Conservation (phyloP, 2,329 filamentous ascomycete species). For the Colletotrichum caudatum region DNA sequence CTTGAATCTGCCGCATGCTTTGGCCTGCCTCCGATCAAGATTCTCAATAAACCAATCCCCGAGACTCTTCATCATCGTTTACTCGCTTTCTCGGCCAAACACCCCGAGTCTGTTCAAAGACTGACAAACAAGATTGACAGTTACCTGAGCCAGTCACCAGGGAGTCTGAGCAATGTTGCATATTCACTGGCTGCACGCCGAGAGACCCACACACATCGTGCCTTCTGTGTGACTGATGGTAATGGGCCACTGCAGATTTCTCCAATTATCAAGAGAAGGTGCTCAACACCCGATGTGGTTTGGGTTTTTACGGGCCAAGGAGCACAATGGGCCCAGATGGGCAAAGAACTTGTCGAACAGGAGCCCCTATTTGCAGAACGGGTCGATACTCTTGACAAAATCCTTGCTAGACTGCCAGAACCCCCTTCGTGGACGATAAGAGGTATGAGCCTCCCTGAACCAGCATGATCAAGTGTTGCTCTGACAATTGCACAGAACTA, state of each 20-base stretch:
- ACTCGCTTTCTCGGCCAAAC: constrained; percentile 21
- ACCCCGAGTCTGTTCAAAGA: background rate
- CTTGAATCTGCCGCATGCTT: constrained; percentile 33
- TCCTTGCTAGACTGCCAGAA: constrained; percentile 15
- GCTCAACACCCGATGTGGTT: constrained; percentile 1
- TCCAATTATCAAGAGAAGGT: constrained; percentile 33
- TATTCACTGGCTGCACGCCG: constrained; percentile 41
- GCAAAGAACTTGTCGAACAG: constrained; percentile 34
- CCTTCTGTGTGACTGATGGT: constrained; percentile 37
- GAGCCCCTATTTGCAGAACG: constrained; percentile 25
- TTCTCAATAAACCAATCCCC: background rate
- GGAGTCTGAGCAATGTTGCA: constrained; percentile 40
- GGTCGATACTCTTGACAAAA: constrained; percentile 39
- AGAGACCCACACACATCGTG: constrained; percentile 40
- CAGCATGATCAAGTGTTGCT: background rate
- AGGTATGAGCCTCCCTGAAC: constrained; percentile 6
- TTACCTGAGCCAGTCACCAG: constrained; percentile 25
- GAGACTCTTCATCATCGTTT: background rate
- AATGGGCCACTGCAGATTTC: constrained; percentile 29
- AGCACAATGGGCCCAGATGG: constrained; percentile 43
- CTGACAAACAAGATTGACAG: background rate
- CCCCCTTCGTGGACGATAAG: constrained; percentile 35
- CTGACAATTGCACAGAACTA: constrained; percentile 47
- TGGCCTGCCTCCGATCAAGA: background rate
- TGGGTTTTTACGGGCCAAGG: constrained; percentile 43